Percentiles rank a stretch among this genome's conserved stretches.
Evolutionary conservation across 768 basidiomycete genomes (phyloP).

Genomic region (Cytidiella melzeri): DNA sequence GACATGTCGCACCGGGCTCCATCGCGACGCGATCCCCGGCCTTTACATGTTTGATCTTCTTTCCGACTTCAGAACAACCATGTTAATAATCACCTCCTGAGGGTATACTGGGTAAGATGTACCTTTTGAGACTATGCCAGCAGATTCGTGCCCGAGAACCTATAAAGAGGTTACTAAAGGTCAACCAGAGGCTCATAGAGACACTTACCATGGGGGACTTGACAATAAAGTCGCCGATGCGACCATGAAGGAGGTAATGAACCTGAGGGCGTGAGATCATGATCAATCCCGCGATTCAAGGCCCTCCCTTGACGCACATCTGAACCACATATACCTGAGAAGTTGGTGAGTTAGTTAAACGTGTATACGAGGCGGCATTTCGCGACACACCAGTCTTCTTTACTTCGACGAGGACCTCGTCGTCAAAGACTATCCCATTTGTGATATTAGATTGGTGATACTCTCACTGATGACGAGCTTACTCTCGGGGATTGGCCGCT

Average conservation of each 20-base stretch:
- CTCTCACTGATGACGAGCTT: slow-evolving; percentile 13
- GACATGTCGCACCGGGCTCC: slow-evolving; percentile 86
- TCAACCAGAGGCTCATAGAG: background rate
- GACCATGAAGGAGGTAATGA: slow-evolving; percentile 73
- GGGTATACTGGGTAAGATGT: background rate
- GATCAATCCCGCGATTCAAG: slow-evolving; percentile 11
- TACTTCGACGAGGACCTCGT: slow-evolving; percentile 83
- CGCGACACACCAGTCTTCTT: slow-evolving; percentile 76
- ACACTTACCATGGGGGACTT: slow-evolving; percentile 65
- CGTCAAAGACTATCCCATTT: slow-evolving; percentile 44
- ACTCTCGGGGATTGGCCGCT: slow-evolving; percentile 73
- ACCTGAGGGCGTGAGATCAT: slow-evolving; percentile 37
- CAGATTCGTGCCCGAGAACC: slow-evolving; percentile 93
- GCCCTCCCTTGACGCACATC: slow-evolving; percentile 45
- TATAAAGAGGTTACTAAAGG: slow-evolving; percentile 23
- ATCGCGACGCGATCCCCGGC: slow-evolving; percentile 85
- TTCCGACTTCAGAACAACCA: slow-evolving; percentile 47
- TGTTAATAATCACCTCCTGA: background rate
- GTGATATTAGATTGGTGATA: slow-evolving; percentile 2
- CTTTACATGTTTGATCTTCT: slow-evolving; percentile 68
- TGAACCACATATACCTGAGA: slow-evolving; percentile 81
- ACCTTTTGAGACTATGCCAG: slow-evolving; percentile 74
- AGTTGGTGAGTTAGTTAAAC: background rate
- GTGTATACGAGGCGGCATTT: background rate
- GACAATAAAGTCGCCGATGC: slow-evolving; percentile 77